Evolutionary conservation across 306 rosid species (phyloP), one percentile per base, ranked within the genome.

Genomic region (Quercus alba): DNA sequence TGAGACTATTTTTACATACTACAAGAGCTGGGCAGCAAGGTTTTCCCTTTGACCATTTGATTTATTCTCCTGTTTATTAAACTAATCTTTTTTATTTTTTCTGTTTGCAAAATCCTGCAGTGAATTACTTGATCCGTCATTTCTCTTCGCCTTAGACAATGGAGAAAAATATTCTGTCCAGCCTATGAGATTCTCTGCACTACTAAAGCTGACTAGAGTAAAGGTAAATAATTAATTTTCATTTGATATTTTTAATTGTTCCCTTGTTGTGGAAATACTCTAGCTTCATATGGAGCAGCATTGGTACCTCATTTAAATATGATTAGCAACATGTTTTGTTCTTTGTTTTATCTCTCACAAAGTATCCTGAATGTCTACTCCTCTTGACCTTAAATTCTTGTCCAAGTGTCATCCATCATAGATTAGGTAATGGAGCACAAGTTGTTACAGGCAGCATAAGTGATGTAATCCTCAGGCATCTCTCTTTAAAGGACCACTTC

Each of bases 11-110:
- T 91, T 93, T 80, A 88, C 97, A 73, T 90, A 91, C 76, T 91
- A 88, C 90, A 93, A 94, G 91, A 93, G 99, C 83, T 94, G 97
- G 99, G 99, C 99, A 41, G 97, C 99, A 55, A 92, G 97, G 99
- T 94, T 82, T 69, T 76, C 54, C 28, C 7, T 15, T 49, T 77
- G 64, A 33, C 72, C 38, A n/a, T 70, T 83, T 84, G 82, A 75
- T 83, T 67, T 75, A 46, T 86, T 74, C 63, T 54, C 38, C 70
- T 73, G 73, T 84, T 31, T 75, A 63, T 77, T 54, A n/a, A 51
- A 73, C 73, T 79, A 76, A 75, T 80, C 38, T 64, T 33, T 51
- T 38, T 77, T 70, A 12, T 75, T 70, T 61, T 41, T 73, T 35
- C 59, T 86, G 74, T 18, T 64, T 85, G 71, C 80, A 69, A 28